Conservation (phyloP, 257 asterid genomes). For the Marsdenia floribunda region DNA sequence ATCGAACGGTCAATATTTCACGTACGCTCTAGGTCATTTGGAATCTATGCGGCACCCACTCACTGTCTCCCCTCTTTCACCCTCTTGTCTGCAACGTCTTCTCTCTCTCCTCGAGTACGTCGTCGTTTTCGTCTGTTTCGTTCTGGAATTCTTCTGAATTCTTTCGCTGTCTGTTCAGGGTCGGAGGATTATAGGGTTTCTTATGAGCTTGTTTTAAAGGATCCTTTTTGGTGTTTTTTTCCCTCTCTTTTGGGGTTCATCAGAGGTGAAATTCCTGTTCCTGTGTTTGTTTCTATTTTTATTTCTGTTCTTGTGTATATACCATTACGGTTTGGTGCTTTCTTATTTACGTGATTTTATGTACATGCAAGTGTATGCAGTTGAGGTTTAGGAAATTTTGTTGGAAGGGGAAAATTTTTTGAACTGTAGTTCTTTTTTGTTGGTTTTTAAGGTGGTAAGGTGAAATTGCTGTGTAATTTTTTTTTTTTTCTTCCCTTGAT, state of each 20-base stretch:
- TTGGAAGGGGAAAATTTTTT: background rate
- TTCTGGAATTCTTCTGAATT: background rate
- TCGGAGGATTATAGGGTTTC: background rate
- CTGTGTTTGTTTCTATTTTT: background rate
- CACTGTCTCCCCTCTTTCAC: slow-evolving; percentile 10
- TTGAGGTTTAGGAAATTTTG: background rate
- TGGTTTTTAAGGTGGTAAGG: background rate
- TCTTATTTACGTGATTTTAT: background rate
- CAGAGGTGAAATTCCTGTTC: background rate
- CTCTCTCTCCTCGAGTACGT: slow-evolving; percentile 1
- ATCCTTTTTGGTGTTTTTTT: background rate
- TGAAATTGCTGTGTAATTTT: background rate
- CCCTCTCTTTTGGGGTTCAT: slow-evolving; percentile 3
- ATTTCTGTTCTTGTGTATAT: background rate
- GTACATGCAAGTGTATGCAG: background rate
- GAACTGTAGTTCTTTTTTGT: background rate
- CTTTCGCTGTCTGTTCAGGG: background rate
- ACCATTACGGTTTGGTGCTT: background rate
- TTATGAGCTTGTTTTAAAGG: background rate
- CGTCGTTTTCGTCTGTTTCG: slow-evolving; percentile 8
- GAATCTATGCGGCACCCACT: slow-evolving; percentile 24
- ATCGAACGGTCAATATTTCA: slow-evolving; percentile 6
- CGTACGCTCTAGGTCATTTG: slow-evolving; percentile 8
- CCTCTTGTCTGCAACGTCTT: slow-evolving; percentile 7
- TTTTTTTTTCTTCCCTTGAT: background rate